These are phyloP conservation scores for Amoeboaphelidium protococcarum DNA, from an alignment of 371 early-diverging fungal species.

Conservation along the genomic window DNA sequence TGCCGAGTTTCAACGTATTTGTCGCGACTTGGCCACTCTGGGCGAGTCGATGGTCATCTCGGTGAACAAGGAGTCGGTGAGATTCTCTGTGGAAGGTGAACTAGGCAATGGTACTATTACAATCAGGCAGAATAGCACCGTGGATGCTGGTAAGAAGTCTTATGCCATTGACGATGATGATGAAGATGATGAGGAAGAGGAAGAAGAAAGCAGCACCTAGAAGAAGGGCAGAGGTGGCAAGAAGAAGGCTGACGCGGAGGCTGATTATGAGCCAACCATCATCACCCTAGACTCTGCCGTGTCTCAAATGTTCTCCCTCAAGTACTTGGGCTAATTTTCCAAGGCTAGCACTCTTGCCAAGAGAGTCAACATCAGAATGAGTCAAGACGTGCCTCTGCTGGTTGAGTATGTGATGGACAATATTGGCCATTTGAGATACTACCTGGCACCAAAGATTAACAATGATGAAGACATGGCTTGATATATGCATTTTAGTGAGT, in stretches of 20 bases:
- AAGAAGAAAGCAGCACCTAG: constrained; percentile 7
- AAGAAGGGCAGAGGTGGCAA: too few species aligned
- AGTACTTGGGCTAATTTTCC: constrained; percentile 77
- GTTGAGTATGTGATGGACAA: constrained; percentile 79
- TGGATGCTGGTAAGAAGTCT: constrained; percentile 20
- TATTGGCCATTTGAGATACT: constrained; percentile 73
- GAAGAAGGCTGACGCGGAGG: too few species aligned
- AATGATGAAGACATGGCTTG: background rate
- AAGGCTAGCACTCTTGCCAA: constrained; percentile 72
- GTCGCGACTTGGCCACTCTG: constrained; percentile 55
- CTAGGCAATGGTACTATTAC: constrained; percentile 56
- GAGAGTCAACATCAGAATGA: constrained; percentile 47
- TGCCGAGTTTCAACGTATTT: constrained; percentile 69
- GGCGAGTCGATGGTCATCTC: constrained; percentile 75
- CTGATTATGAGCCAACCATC: constrained; percentile 37
- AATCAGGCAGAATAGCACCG: constrained; percentile 40
- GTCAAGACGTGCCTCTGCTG: constrained; percentile 64
- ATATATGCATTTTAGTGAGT: too few species aligned
- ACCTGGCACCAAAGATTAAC: constrained; percentile 38
- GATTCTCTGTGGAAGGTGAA: constrained; percentile 70
- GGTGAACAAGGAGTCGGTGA: constrained; percentile 71
- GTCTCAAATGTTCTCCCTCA: constrained; percentile 60
- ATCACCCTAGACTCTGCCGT: constrained; percentile 56
- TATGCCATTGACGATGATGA: background rate
- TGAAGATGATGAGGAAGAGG: background rate